Conservation (phyloP, 176 grass and related monocot species). For the Echinochloa phyllopogon region DNA sequence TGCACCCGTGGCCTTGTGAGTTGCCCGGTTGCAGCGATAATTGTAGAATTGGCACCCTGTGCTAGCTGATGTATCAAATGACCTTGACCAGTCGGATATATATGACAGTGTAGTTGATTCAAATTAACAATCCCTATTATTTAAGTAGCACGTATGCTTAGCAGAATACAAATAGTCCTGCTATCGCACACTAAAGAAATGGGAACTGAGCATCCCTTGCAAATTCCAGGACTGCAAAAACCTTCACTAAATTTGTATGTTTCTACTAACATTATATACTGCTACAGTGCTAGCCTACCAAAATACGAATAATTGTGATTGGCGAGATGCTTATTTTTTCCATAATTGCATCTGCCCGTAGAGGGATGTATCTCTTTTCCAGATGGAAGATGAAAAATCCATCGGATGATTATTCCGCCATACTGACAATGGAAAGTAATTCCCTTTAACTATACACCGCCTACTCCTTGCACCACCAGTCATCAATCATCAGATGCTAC, state of each 20-base stretch:
- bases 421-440: neutral
- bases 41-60: neutral
- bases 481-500: slow-evolving; percentile 27
- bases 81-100: neutral
- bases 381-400: slow-evolving; percentile 21
- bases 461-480: slow-evolving; percentile 16
- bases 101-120: neutral
- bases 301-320: neutral
- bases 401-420: neutral
- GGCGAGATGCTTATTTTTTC: slow-evolving; percentile 17
- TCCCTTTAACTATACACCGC: slow-evolving; percentile 16
- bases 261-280: neutral
- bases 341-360: neutral
- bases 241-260: neutral
- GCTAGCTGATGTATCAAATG: neutral
- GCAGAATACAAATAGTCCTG: neutral
- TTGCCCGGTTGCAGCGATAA: neutral
- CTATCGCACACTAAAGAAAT: neutral
- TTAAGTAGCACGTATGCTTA: neutral
- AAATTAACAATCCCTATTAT: neutral
- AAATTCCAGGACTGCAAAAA: neutral
- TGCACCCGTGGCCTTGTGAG: neutral
- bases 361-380: neutral
- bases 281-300: slow-evolving; percentile 19
- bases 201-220: neutral